Percentiles rank a stretch among this genome's conserved stretches.
Evolutionary conservation across 768 basidiomycete genomes (phyloP).

Genomic region (Suillus spraguei): DNA sequence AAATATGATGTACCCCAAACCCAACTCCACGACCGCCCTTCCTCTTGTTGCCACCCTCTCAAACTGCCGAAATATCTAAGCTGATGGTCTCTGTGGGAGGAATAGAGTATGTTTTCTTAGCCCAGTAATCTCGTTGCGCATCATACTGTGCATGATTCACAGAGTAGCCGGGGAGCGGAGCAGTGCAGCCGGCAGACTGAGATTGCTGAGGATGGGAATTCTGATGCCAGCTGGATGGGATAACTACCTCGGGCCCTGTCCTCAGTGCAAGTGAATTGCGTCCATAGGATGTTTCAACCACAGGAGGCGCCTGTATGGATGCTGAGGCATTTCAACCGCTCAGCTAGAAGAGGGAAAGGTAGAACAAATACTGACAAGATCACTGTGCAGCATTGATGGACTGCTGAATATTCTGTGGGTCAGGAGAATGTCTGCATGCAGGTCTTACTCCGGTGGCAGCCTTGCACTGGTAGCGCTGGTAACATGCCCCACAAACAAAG

Average conservation of each 20-base stretch:
- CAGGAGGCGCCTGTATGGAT: background rate
- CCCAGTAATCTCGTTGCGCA: conserved; percentile 5
- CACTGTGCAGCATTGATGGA: conserved; percentile 4
- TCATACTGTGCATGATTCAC: conserved; percentile 9
- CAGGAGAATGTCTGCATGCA: background rate
- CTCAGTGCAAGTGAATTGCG: background rate
- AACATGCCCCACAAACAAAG: conserved; percentile 10
- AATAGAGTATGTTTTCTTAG: background rate
- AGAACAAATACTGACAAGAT: background rate
- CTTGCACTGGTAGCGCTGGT: conserved; percentile 7
- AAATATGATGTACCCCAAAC: conserved; percentile 10
- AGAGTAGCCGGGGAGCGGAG: conserved; percentile 4
- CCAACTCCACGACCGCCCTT: background rate
- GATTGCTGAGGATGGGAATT: background rate
- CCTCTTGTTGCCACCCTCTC: conserved; percentile 1
- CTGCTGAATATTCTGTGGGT: background rate
- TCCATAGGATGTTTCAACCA: conserved; percentile 3
- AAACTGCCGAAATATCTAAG: conserved; percentile 9
- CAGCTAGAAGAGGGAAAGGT: background rate
- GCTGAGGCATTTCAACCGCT: background rate
- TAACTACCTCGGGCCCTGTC: background rate
- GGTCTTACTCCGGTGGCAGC: background rate
- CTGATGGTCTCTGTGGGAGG: conserved; percentile 11
- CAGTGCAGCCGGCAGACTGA: background rate
- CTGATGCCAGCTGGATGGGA: conserved; percentile 5